These are phyloP conservation scores for Euryodendron excelsum DNA, from an alignment of 148 eudicot genomes.

Conservation along the genomic window DNA sequence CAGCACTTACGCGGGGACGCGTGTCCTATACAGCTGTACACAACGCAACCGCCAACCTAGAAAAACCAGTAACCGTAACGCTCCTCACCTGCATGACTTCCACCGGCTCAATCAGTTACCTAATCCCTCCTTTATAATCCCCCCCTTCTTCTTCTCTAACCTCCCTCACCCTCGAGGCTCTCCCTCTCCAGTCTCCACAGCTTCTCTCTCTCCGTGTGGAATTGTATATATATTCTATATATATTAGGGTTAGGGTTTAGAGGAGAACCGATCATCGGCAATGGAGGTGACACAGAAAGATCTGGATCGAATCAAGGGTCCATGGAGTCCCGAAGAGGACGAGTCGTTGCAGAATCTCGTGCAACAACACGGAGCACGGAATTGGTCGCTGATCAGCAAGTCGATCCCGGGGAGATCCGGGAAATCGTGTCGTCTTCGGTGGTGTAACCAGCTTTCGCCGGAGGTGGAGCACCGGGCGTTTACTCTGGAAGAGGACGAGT, in stretches of 20 bases:
- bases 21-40: conserved; percentile 27
- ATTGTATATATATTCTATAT: background rate
- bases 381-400: conserved; percentile 59
- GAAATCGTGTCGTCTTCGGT: conserved; percentile 63
- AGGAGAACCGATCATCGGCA: background rate
- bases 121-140: conserved; percentile 3
- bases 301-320: conserved; percentile 55
- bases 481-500: conserved; percentile 50
- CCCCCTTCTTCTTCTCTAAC: background rate
- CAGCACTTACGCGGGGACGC: background rate
- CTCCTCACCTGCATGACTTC: too few relatives aligned
- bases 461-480: conserved; percentile 62
- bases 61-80: conserved; percentile 26
- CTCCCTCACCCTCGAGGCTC: background rate
- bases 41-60: conserved; percentile 13
- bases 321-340: conserved; percentile 76
- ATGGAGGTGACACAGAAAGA: conserved; percentile 12
- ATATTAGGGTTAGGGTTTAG: conserved; percentile 23
- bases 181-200: background rate
- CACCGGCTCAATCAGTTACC: conserved; percentile 23
- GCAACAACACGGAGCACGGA: conserved; percentile 44
- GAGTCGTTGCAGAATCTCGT: conserved; percentile 40
- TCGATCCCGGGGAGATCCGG: conserved; percentile 62
- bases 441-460: conserved; percentile 80
- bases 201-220: background rate